phyloP scores from a whole-genome alignment of 2,329 filamentous ascomycete species.

The Emergomyces orientalis region DNA sequence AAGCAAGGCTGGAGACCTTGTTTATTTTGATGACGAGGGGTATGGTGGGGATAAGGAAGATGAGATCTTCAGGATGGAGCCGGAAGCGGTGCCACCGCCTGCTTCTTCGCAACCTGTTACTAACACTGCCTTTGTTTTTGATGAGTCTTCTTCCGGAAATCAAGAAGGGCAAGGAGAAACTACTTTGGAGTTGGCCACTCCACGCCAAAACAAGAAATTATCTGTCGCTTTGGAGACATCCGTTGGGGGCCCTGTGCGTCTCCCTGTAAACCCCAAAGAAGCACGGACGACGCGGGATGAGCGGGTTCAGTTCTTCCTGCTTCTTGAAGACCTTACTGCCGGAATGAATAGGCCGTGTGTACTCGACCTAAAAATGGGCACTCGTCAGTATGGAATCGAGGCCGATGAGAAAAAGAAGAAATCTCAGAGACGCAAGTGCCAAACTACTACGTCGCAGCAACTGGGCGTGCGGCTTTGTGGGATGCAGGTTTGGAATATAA shows the following conservation, averaged over 20 bases:
- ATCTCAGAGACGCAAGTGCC: constrained; percentile 88
- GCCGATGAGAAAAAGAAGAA: constrained; percentile 84
- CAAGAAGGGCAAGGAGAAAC: neutral
- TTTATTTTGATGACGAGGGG: constrained; percentile 84
- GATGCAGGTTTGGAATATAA: constrained; percentile 89
- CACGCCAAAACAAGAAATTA: constrained; percentile 8
- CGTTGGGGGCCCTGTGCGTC: constrained; percentile 24
- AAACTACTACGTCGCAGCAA: constrained; percentile 80
- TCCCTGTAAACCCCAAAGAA: constrained; percentile 66
- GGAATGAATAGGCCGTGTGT: constrained; percentile 97
- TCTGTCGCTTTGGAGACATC: constrained; percentile 16
- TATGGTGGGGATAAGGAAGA: constrained; percentile 71
- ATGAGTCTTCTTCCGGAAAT: neutral
- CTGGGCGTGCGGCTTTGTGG: constrained; percentile 91
- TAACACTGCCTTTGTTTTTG: neutral
- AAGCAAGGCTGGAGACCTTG: constrained; percentile 63
- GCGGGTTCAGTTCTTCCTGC: constrained; percentile 82
- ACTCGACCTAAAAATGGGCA: constrained; percentile 97
- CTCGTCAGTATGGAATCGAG: constrained; percentile 89
- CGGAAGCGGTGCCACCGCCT: constrained; percentile 26
- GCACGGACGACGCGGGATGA: constrained; percentile 47
- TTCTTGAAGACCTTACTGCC: constrained; percentile 88
- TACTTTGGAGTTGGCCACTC: constrained; percentile 6
- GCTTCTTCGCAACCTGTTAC: constrained; percentile 1
- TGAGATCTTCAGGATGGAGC: constrained; percentile 60